Evolutionary conservation across 2,329 filamentous ascomycete genomes (phyloP), one percentile per base, ranked within the genome.

Genomic region (Septoria petroselini): DNA sequence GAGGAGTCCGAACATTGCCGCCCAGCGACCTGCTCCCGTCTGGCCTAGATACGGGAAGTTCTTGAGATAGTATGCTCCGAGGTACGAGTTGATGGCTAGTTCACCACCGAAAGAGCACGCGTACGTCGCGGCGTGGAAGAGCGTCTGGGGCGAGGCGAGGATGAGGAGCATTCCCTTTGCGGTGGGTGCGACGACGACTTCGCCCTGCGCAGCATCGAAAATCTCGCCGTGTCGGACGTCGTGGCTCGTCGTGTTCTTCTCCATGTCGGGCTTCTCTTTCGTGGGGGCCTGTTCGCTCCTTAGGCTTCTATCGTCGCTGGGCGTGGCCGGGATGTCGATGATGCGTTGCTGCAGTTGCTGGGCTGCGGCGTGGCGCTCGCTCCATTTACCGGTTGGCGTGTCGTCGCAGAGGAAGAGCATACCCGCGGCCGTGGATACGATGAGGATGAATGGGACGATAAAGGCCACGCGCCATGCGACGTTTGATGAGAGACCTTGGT

Each of bases 401-500:
- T 95, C 90, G 1, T 86, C 81, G 63, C 87, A 91, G 11, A 88
- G 71, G 18, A 89, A 65, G 3, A 94, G 69, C 71, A 95, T 84
- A 12, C 75, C 71, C n/a, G 86, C 61, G 9, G 83, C 86, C 5
- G 83, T 81, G 18, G 69, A 63, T 9, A 84, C 75, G 66, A 91
- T 85, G 58, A 91, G 78, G 59, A 91, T 79, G 53, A 93, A 86
- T 0, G 89, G 90, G 3, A 94, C 85, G 54, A 95, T 74, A 66
- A 94, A 95, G 2, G 88, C 80, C 1, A 95, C 80, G 18, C 89
- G 80, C 90, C 90, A 95, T 2, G 90, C 85, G 25, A 82, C 77
- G 58, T 86, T 81, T 2, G 81, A 70, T 1, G 76, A 72, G 47
- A 91, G 73, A 5, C 82, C 80, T 41, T 76, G 76, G 1, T 76